Evolutionary conservation across 2,329 filamentous ascomycete genomes (phyloP), one percentile per base, ranked within the genome.

Genomic region (Fusarium pseudoanthophilum): DNA sequence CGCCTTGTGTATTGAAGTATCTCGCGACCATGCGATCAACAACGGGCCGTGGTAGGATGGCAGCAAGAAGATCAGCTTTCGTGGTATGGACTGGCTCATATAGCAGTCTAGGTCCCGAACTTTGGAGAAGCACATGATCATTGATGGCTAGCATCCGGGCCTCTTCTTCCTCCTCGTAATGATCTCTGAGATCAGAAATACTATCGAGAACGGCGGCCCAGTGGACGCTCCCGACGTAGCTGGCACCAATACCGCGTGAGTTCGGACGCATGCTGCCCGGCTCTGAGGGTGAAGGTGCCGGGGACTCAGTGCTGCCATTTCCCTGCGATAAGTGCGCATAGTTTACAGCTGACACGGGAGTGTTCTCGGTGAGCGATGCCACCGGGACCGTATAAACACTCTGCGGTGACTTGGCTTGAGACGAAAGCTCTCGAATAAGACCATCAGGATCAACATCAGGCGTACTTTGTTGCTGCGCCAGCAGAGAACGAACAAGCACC

Each of bases 361-460:
- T 28, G 3, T 16, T 6, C 9, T 53, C n/a, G 4, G 11, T 6
- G 1, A 28, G 11, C 4, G 13, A 21, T 13, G 24, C 4, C 6
- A 8, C 9, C 2, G 34, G 24, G 9, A 10, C 6, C 14, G 4
- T 49, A 18, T 15, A 24, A 11, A n/a, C 20, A 46, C 20, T 53
- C 13, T 15, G 26, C 15, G 11, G 7, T 14, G 43, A 14, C 16
- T 26, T 20, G 24, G 18, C 18, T 14, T 14, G 24, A 4, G 16
- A 26, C 18, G 24, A 45, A 26, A 4, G 11, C 4, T 18, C 36
- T 40, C 14, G 10, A 32, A 20, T 9, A 5, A 30, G 15, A 11
- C 20, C 3, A 40, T 42, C 21, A 2, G 20, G 8, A 30, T 24
- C 6, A 1, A 10, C 7, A 7, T 9, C 36, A 1, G 26, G 1